Percentiles rank a stretch among this genome's conserved stretches.
phyloP scores from a whole-genome alignment of 257 asterid species.

The Solanum piurae region DNA sequence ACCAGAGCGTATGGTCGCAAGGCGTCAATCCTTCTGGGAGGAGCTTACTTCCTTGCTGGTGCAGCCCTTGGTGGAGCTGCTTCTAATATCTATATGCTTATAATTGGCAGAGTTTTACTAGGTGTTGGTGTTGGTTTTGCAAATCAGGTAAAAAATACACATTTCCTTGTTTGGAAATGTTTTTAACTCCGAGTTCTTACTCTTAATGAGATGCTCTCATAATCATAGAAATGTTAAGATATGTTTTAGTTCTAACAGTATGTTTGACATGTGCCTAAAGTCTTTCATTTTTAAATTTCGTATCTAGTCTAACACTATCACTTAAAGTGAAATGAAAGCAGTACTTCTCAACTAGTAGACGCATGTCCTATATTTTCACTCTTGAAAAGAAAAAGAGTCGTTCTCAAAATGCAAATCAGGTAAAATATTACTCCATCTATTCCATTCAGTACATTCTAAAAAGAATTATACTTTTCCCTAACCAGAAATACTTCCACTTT shows the following conservation, averaged over 20 bases:
- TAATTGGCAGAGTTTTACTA: slow-evolving; percentile 55
- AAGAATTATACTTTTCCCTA: background rate
- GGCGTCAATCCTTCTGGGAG: slow-evolving; percentile 52
- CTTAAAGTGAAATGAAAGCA: background rate
- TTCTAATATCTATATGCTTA: slow-evolving; percentile 44
- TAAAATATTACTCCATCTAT: background rate
- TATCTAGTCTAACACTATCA: background rate
- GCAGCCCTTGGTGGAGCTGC: slow-evolving; percentile 72
- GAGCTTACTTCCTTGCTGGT: slow-evolving; percentile 57
- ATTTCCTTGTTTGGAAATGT: background rate
- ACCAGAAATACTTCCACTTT: background rate
- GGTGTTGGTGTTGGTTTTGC: slow-evolving; percentile 82
- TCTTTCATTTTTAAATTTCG: background rate
- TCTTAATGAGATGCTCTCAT: background rate
- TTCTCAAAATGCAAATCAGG: background rate
- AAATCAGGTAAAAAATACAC: slow-evolving; percentile 37
- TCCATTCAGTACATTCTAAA: background rate
- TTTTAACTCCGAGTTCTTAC: background rate
- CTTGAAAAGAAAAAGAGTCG: background rate
- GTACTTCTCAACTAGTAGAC: background rate
- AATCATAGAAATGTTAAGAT: background rate
- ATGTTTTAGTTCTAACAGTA: background rate
- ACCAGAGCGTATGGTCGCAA: slow-evolving; percentile 54
- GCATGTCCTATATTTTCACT: background rate
- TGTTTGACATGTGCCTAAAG: background rate